Evolutionary conservation across 257 asterid genomes (phyloP), one percentile per base, ranked within the genome.

Genomic region (Solanum sejunctum): DNA sequence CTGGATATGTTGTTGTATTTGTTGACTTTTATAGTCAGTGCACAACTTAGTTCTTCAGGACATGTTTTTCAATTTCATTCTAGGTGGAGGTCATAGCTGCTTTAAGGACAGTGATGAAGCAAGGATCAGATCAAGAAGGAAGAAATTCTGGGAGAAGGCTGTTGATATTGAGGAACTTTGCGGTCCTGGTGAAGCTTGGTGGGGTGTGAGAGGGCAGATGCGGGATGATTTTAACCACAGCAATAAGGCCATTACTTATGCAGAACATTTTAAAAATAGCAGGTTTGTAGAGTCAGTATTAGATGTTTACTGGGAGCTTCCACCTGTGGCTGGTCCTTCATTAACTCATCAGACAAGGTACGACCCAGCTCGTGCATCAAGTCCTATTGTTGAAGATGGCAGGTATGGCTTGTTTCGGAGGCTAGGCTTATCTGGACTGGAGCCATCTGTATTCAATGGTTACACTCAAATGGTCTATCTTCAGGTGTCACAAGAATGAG

Each of bases 41-140:
- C 47, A 52, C 58, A 26, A 9, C 64, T 15, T 28, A 16, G 6
- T 77, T 52, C 64, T 16, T 52, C 17, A 54, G 23, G 82, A 77
- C 41, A 77, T 11, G 13, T 26, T 77, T 10, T 16, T 21, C 23
- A 18, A 10, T 52, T 23, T 77, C 47, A 16, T 77, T 70, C 63
- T 91, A 96, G 99, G 98, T 75, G 99, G 99, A 20, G 99, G 99
- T 51, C 99, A 96, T 84, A 96, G 98, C 93, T 97, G 99, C 93
- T 94, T 90, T 86, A 88, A 88, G 88, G 99, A 95, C 51, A 87
- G 99, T 18, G 99, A 97, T 80, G 99, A 97, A 92, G 98, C 98
- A 32, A 90, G 98, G 89, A 86, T 93, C 83, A 91, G 99, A 89
- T 81, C 28, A 55, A 89, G 94, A 85, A 91, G 98, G 87, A 93